Conservation (phyloP, 2,329 filamentous ascomycete genomes). For the Harringtonia aguacate region DNA sequence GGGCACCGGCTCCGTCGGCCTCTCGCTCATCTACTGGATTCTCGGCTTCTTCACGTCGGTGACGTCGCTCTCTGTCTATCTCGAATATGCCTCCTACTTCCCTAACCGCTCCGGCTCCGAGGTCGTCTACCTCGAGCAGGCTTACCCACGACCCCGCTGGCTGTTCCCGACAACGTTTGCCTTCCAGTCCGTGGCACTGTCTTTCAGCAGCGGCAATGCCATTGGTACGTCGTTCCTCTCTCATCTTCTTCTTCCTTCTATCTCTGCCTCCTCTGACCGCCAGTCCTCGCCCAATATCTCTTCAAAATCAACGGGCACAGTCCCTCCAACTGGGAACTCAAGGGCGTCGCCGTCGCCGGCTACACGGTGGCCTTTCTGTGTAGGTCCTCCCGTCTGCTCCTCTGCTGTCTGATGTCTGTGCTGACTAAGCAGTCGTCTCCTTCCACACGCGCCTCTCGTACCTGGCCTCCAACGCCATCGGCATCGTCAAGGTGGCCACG, state of each 20-base stretch:
- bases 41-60: constrained; percentile 49
- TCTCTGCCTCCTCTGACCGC: constrained; percentile 13
- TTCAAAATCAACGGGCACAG: constrained; percentile 42
- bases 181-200: constrained; percentile 50
- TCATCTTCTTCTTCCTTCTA: too few relatives aligned
- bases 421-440: constrained; percentile 17
- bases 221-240: constrained; percentile 32
- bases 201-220: constrained; percentile 55
- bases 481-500: constrained; percentile 45
- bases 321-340: constrained; percentile 49
- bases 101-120: constrained; percentile 55
- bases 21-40: constrained; percentile 53
- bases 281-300: constrained; percentile 53
- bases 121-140: constrained; percentile 59
- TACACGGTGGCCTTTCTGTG: constrained; percentile 49
- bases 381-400: constrained; percentile 21
- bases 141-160: constrained; percentile 51
- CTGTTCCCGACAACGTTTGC: constrained; percentile 56
- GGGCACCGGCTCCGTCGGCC: constrained; percentile 49
- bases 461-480: constrained; percentile 40
- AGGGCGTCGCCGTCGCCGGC: constrained; percentile 53
- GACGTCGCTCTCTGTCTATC: constrained; percentile 45
- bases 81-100: constrained; percentile 55
- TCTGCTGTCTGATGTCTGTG: background rate
- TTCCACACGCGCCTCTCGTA: constrained; percentile 44